Percentiles rank a stretch among this genome's conserved stretches.
Evolutionary conservation across 2,329 filamentous ascomycete species (phyloP).

Genomic region (Myriosclerotinia curreyana): DNA sequence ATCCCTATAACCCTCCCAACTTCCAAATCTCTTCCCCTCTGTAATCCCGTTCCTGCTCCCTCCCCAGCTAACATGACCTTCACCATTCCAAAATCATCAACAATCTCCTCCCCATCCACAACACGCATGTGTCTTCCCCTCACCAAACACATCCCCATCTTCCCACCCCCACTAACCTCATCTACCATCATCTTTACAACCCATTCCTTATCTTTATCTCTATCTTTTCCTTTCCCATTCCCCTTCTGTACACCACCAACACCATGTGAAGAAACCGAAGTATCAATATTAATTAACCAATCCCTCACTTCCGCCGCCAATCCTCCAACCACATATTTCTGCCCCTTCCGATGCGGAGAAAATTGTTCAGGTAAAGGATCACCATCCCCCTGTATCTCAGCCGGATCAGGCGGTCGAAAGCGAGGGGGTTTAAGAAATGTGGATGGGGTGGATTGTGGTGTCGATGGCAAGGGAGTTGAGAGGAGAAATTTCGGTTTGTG

Average conservation of each 20-base stretch:
- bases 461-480: constrained; percentile 30
- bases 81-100: constrained; percentile 27
- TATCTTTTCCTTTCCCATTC: constrained; percentile 21
- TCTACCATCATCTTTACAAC: constrained; percentile 35
- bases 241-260: background rate
- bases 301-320: constrained; percentile 48
- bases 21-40: constrained; percentile 32
- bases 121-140: constrained; percentile 31
- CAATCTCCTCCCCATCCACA: constrained; percentile 22
- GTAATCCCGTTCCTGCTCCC: constrained; percentile 30
- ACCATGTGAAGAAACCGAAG: constrained; percentile 24
- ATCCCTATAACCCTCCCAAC: constrained; percentile 35
- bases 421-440: constrained; percentile 38
- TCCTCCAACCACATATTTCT: constrained; percentile 49
- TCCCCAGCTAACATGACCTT: constrained; percentile 39
- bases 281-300: constrained; percentile 49
- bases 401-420: constrained; percentile 37
- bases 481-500: constrained; percentile 37
- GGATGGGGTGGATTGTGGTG: constrained; percentile 22
- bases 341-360: constrained; percentile 50
- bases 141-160: constrained; percentile 35
- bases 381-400: constrained; percentile 21
- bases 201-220: constrained; percentile 35
- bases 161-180: constrained; percentile 32
- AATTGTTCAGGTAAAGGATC: constrained; percentile 51